Base-by-base conservation (phyloP, 805 yeast species). In the Isabelozyma rhagii region DNA sequence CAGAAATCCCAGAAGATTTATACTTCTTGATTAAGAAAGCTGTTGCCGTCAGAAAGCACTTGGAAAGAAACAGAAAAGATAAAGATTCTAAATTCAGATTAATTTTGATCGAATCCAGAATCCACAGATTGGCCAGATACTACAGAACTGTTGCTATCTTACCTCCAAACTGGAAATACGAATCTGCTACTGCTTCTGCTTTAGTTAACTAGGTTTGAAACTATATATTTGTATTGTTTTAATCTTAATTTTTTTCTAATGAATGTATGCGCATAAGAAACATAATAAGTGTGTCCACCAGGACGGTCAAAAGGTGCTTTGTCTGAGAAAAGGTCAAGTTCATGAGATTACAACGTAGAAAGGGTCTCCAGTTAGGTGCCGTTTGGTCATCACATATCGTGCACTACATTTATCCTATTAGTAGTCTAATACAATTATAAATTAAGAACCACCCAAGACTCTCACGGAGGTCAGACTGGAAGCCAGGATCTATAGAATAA, bases 161-260 rank as follows among this genome's bases (percentile, higher is more conserved):
- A 75, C 99, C 99, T 70, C 98, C 99, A 77, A 92, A 88, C 94
- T 94, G 99, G 99, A 94, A 94, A 84, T 94, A 89, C 96, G 99
- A 94, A 85, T 93, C 99, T 67, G 97, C 99, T 75, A 94, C 99
- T 74, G 99, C 99, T 75, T 94, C 99, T 71, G 96, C 99, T 79
- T 86, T 94, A 80, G 99, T 94, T 74, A 93, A 93, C 89, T 94
- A 91, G 80, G 73, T 70, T 68, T 55, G 18, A 14, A 39, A 39
- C 18, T 14, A n/a, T 39, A 39, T 39, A 39, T 11, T 39, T 39
- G 13, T 39, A 59, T 59, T 28, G 53, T 55, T 59, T 59, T 38
- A 31, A 31, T 31, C 36, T 31, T 10, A 31, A 31, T 31, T 31
- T 31, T 31, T 31, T 31, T 31, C 36, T 31, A 31, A 31, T 31